Base-by-base conservation (phyloP, 352 stramenopile species). In the Phytophthora tentaculata region DNA sequence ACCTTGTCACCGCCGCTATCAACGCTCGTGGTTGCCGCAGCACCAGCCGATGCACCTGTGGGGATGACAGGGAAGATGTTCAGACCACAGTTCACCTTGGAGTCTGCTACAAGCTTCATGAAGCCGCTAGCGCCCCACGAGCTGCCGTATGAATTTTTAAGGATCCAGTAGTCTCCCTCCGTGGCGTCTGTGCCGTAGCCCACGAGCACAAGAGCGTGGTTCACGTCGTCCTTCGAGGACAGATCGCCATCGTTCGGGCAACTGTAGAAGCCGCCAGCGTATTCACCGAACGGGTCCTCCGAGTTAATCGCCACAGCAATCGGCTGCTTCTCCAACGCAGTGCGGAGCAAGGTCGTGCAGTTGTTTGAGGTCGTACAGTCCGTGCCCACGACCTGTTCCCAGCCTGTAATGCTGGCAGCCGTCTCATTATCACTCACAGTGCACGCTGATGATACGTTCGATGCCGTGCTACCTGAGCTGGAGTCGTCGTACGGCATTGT, bases 131-230 rank as follows among this genome's bases (percentile, higher is more conserved):
- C 74, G 22, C 86, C 86, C 86, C 86, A 94, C 9, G 72, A 81
- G 48, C 71, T 81, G 17, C 82, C 83, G 69, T 94, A 94, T 39
- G 86, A 94, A 61, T 94, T 94, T 56, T 94, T 94, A 16, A 94
- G 51, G 35, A 94, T 91, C 86, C 86, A 94, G 64, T 92, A 94
- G 64, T 92, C 84, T 2, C 86, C 84, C 1, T 71, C 67, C 1
- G 65, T 74, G 3, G 67, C 44, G 37, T 91, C 83, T 13, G 75
- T 90, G 59, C 80, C 86, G 58, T 94, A 94, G 26, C 86, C 86
- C 1, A 94, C 86, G 17, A 94, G 80, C 44, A 94, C 12, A 24
- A 94, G 64, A 10, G 86, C 86, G 59, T 94, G 84, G 61, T 94
- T 91, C 53, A 94, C 77, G 28, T 91, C 71, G 52, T 88, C 73